Evolutionary conservation across 257 asterid genomes (phyloP), one percentile per base, ranked within the genome.

Genomic region (Lantana camara): DNA sequence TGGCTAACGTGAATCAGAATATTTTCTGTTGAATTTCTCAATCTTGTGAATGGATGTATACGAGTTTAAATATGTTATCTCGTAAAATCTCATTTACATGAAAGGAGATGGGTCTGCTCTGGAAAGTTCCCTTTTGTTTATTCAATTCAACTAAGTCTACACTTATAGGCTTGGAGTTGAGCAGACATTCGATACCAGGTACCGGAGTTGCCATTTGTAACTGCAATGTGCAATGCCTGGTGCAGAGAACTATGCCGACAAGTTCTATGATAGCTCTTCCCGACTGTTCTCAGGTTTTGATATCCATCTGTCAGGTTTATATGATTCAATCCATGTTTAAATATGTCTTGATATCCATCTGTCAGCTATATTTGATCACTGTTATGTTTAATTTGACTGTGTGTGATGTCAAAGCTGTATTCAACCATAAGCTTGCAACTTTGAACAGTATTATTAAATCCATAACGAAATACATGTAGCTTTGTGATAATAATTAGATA

Each of bases 91-190:
- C 23, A 63, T 5, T 48, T 19, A 27, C 32, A 27, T 5, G 5
- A 46, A 35, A 30, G 9, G 38, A 48, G 32, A 27, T 27, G 5
- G 68, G 51, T 50, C 11, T 23, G 45, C 27, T 22, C n/a, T 34
- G 13, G 22, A 29, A 40, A 7, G 3, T 32, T 46, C 1, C 14
- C 34, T 23, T 34, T 49, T 20, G 23, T 17, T 46, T 17, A 29
- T 45, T 45, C 65, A 59, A 42, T 62, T 21, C 29, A 63, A 49
- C 24, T 49, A 37, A 21, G 29, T n/a, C n/a, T 34, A 27, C 32
- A 63, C 52, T 19, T 22, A 22, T 23, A 50, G 38, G 47, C 11
- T 63, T 63, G 60, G 16, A 34, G 40, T 20, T 37, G 60, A 53
- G 57, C 40, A 63, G n/a, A 35, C n/a, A 50, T 35, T 27, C 17